phyloP scores from a whole-genome alignment of 257 asterid genomes.

The Nicotiana tomentosiformis region DNA sequence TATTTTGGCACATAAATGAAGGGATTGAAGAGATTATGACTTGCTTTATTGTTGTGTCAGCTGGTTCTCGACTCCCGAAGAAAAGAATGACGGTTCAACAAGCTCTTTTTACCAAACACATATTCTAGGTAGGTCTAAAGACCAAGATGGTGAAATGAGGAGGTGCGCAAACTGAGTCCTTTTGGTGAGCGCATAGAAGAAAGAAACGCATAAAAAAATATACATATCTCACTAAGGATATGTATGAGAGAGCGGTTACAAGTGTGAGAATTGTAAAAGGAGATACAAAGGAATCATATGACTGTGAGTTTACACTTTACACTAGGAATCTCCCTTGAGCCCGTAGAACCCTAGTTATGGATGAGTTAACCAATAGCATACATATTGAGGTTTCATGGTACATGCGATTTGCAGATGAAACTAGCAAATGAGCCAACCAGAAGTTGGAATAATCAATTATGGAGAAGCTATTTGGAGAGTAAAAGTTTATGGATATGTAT shows the following conservation, averaged over 20 bases:
- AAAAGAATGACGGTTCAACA: background rate
- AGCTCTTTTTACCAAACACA: background rate
- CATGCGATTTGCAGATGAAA: background rate
- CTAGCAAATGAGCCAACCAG: background rate
- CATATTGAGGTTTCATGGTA: background rate
- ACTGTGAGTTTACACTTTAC: background rate
- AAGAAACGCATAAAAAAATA: background rate
- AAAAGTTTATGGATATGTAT: background rate
- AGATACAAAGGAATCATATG: background rate
- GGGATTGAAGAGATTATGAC: background rate
- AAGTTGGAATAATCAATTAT: background rate
- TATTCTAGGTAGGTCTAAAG: background rate
- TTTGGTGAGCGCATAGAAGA: background rate
- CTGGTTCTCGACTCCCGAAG: background rate
- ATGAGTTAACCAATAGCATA: background rate
- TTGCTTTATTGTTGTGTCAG: background rate
- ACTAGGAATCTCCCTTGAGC: background rate
- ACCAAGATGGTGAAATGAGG: background rate
- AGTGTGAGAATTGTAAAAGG: background rate
- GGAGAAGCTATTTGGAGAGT: background rate
- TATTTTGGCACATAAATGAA: background rate
- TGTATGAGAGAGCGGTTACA: background rate
- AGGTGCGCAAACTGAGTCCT: background rate
- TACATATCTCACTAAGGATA: background rate
- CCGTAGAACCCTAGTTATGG: background rate